Evolutionary conservation across 2,329 filamentous ascomycete species (phyloP), one percentile per base, ranked within the genome.

Genomic region (Ceratocystis cubensis): DNA sequence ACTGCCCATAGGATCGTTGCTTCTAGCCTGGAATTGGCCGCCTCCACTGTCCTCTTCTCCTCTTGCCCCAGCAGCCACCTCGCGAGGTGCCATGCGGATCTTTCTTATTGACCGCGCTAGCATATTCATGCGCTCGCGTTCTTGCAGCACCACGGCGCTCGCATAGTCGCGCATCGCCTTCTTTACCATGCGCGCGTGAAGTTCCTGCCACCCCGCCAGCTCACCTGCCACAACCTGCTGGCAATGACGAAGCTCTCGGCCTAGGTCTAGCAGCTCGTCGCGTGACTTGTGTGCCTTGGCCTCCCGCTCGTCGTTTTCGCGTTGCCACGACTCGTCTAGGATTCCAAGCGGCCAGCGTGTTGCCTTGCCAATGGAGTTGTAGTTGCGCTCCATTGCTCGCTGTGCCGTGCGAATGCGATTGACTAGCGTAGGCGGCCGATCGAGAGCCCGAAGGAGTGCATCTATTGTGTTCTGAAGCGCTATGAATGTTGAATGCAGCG

Each of bases 151-250:
- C 82, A 92, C 91, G 41, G 84, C 84, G 72, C 81, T 83, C 20
- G 89, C 93, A 71, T 96, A 84, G 61, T 91, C 85, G 70, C 82
- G 84, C 69, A 96, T 83, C 33, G 90, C 89, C 67, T 83, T 83
- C 69, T 86, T 80, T 1, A 89, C 91, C 77, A 89, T 85, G 72
- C 83, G 84, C 70, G 91, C 89, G 72, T 96, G 86, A 78, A 91
- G 84, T 50, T 95, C 91, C 72, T 96, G 92, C 91, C 94, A 99
- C 17, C 89, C 91, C 0, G 94, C 94, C 66, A 99, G 76, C 77
- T 99, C 94, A 1, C 85, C 82, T 5, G 95, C 93, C 28, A 97
- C 93, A 15, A 93, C 91, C 75, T 95, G 90, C 76, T 96, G 93
- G 61, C 92, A 96, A 75, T 94, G 96, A 63, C 91, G 80, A 66